These are phyloP conservation scores for Stemphylium beticola DNA, from an alignment of 2,329 filamentous ascomycete species.

Conservation along the genomic window DNA sequence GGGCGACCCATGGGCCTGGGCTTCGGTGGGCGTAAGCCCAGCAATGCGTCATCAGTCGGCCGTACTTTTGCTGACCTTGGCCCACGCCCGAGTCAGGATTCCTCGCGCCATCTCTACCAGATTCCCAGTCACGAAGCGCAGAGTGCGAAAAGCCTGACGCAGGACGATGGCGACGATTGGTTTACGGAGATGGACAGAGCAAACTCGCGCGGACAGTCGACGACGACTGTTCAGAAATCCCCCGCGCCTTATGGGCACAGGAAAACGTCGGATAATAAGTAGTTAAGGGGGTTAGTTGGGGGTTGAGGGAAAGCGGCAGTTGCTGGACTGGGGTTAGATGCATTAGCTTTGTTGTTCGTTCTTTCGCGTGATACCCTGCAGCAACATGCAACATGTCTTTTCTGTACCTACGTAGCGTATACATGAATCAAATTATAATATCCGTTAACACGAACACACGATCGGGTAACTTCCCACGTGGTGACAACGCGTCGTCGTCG, in stretches of 20 bases:
- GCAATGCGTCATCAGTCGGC: conserved; percentile 21
- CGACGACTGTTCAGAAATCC: conserved; percentile 15
- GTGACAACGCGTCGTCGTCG: not conserved
- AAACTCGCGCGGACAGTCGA: conserved; percentile 17
- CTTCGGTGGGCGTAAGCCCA: conserved; percentile 17
- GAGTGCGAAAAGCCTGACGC: conserved; percentile 3
- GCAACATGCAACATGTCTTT: conserved; percentile 8
- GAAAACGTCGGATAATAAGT: conserved; percentile 6
- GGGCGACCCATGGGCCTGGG: conserved; percentile 18
- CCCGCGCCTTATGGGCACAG: conserved; percentile 13
- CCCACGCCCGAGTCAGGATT: conserved; percentile 35
- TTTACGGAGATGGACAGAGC: conserved; percentile 24
- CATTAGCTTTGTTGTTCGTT: conserved; percentile 2
- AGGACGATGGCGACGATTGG: conserved; percentile 26
- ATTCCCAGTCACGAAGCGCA: conserved; percentile 2
- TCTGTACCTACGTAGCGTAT: conserved; percentile 1
- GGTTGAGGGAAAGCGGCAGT: not conserved
- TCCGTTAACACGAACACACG: not conserved
- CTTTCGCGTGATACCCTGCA: conserved; percentile 13
- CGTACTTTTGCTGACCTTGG: conserved; percentile 16
- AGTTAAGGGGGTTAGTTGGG: not conserved
- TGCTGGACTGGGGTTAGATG: not conserved
- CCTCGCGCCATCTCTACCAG: conserved; percentile 29
- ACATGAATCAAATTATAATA: not conserved
- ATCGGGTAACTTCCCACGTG: not conserved